phyloP scores from a whole-genome alignment of 2,329 filamentous ascomycete genomes.

The Setomelanomma holmii region DNA sequence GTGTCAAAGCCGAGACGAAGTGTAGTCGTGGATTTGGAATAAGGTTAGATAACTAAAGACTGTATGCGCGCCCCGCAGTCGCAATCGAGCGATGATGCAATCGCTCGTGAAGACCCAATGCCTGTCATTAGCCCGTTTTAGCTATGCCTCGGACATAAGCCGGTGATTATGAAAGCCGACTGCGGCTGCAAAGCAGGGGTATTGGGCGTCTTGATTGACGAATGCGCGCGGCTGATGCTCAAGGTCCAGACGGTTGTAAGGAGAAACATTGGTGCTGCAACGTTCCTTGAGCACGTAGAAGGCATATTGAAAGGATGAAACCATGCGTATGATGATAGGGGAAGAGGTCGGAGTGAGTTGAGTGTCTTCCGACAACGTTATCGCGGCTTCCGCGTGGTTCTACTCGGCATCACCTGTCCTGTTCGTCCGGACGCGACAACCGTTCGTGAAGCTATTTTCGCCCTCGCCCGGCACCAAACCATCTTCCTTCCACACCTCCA shows the following conservation, averaged over 20 bases:
- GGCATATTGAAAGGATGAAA: too few species aligned
- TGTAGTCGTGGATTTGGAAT: background rate
- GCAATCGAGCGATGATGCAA: conserved; percentile 39
- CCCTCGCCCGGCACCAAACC: conserved; percentile 14
- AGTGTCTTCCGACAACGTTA: conserved; percentile 30
- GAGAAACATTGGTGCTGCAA: background rate
- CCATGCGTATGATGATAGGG: too few species aligned
- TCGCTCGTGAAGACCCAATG: conserved; percentile 6
- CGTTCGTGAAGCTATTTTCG: background rate
- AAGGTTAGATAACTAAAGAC: conserved; percentile 21
- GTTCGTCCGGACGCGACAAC: background rate
- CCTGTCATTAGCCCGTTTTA: conserved; percentile 17
- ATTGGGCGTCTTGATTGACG: conserved; percentile 8
- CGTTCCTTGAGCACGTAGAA: too few species aligned
- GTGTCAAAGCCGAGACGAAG: background rate
- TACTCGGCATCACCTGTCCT: background rate
- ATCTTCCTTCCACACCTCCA: conserved; percentile 8
- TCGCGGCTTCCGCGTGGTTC: conserved; percentile 20
- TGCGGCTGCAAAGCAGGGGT: too few species aligned
- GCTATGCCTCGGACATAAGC: conserved; percentile 7
- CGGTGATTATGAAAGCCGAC: too few species aligned
- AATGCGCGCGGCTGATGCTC: conserved; percentile 1
- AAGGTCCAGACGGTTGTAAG: background rate
- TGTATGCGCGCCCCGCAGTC: conserved; percentile 35
- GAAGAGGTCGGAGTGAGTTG: too few species aligned